A percentile compares a stretch with the other conserved stretches of the same genome.
These are phyloP conservation scores for Mycothermus thermophilus DNA, from an alignment of 495 filamentous ascomycete genomes.

Conservation along the genomic window DNA sequence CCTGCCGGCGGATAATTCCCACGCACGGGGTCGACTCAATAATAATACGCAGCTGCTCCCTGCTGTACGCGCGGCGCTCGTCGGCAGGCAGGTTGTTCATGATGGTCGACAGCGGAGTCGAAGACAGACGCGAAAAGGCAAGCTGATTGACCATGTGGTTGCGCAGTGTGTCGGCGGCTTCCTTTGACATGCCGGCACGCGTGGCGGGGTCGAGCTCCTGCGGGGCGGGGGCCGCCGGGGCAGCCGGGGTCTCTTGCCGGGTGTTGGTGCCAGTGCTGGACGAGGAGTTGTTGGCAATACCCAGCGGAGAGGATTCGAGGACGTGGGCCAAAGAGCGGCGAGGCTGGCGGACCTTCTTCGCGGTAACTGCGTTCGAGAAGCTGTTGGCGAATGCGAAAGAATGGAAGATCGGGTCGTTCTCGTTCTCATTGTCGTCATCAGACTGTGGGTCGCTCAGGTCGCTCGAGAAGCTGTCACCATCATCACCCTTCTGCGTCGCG, in stretches of 20 bases:
- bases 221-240: conserved; percentile 1
- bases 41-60: conserved; percentile 50
- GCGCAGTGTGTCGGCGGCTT: conserved; percentile 27
- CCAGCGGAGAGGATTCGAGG: not conserved
- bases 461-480: conserved; percentile 37
- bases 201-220: not conserved
- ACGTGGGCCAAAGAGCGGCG: not conserved
- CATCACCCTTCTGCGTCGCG: conserved; percentile 23
- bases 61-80: conserved; percentile 40
- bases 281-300: not conserved
- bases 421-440: conserved; percentile 65
- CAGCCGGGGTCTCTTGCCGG: conserved; percentile 1
- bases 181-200: conserved; percentile 15
- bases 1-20: conserved; percentile 75
- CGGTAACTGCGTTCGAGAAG: conserved; percentile 49
- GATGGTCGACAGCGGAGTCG: conserved; percentile 78
- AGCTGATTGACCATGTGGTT: conserved; percentile 91
- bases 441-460: conserved; percentile 47
- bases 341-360: not conserved
- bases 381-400: conserved; percentile 75
- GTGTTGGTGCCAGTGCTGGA: not conserved
- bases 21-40: conserved; percentile 63
- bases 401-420: conserved; percentile 81
- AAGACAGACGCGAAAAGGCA: conserved; percentile 90
- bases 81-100: conserved; percentile 68